Evolutionary conservation across 2,329 filamentous ascomycete species (phyloP).

Genomic region (Epichloe sylvatica): DNA sequence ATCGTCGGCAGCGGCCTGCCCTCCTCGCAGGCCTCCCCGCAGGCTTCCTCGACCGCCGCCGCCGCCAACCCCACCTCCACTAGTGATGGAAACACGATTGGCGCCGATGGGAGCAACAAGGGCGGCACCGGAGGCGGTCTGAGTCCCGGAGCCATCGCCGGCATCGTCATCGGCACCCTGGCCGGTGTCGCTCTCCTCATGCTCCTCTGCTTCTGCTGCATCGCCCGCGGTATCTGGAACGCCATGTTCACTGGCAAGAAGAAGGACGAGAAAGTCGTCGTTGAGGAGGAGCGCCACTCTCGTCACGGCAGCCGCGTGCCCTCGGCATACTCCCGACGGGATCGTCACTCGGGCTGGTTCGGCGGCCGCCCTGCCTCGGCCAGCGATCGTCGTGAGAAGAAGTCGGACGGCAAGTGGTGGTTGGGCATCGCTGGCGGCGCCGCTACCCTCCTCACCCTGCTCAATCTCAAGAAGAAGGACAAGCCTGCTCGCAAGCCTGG

Average conservation of each 20-base stretch:
- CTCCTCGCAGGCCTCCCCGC: no score
- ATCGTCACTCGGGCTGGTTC: constrained; percentile 44
- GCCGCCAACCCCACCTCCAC: constrained; percentile 32
- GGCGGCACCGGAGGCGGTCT: constrained; percentile 32
- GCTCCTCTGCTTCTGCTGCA: constrained; percentile 63
- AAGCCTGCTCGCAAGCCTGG: constrained; percentile 25
- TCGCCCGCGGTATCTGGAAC: constrained; percentile 47
- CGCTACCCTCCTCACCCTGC: constrained; percentile 37
- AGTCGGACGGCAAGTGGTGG: constrained; percentile 35
- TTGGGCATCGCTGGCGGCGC: constrained; percentile 37
- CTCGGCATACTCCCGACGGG: constrained; percentile 32
- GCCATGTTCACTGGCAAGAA: constrained; percentile 47
- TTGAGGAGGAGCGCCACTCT: constrained; percentile 49
- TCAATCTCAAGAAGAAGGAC: constrained; percentile 40
- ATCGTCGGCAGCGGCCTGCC: constrained; percentile 36
- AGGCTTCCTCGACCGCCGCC: constrained; percentile 30
- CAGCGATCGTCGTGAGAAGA: constrained; percentile 32
- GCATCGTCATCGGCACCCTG: constrained; percentile 64
- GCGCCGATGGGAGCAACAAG: constrained; percentile 24
- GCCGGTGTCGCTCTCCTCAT: constrained; percentile 52
- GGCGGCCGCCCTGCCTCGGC: constrained; percentile 28
- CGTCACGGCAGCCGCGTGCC: constrained; percentile 29
- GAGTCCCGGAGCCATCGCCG: constrained; percentile 62
- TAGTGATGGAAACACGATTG: constrained; percentile 31
- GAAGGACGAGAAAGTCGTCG: constrained; percentile 42